phyloP scores from a whole-genome alignment of 441 rosid species.

The Populus hybrid region DNA sequence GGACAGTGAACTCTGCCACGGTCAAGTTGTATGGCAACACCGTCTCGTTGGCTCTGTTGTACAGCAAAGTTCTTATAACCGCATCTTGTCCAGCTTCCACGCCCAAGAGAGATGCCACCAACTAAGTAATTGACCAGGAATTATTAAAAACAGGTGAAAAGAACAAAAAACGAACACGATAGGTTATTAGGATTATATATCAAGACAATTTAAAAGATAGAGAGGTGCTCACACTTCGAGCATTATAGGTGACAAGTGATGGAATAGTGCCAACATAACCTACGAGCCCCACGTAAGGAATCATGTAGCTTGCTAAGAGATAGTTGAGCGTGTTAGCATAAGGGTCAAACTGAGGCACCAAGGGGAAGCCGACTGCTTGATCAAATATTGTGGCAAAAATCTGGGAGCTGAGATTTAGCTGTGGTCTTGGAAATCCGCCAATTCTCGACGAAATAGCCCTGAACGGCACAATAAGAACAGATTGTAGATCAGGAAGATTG shows the following conservation, averaged over 20 bases:
- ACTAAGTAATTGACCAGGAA: background rate
- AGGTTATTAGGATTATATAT: no score
- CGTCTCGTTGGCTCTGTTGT: background rate
- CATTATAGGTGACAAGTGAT: conserved; percentile 22
- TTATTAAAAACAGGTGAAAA: conserved; percentile 17
- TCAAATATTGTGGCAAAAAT: conserved; percentile 41
- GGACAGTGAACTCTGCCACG: conserved; percentile 34
- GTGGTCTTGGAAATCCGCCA: conserved; percentile 58
- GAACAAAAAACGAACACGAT: no score
- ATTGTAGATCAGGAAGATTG: background rate
- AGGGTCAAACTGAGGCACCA: conserved; percentile 18
- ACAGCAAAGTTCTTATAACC: conserved; percentile 40
- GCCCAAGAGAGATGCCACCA: conserved; percentile 51
- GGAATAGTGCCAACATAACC: conserved; percentile 64
- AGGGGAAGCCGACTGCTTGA: conserved; percentile 36
- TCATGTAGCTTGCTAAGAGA: conserved; percentile 46
- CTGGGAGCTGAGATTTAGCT: conserved; percentile 32
- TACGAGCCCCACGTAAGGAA: conserved; percentile 61
- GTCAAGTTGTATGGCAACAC: conserved; percentile 46
- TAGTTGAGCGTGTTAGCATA: conserved; percentile 40
- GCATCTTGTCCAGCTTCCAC: conserved; percentile 73
- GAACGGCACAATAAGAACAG: background rate
- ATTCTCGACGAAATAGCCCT: conserved; percentile 50
- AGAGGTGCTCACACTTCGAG: conserved; percentile 28
- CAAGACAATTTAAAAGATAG: background rate